Evolutionary conservation across 768 basidiomycete genomes (phyloP), one percentile per base, ranked within the genome.

Genomic region (Podaxis sp.): DNA sequence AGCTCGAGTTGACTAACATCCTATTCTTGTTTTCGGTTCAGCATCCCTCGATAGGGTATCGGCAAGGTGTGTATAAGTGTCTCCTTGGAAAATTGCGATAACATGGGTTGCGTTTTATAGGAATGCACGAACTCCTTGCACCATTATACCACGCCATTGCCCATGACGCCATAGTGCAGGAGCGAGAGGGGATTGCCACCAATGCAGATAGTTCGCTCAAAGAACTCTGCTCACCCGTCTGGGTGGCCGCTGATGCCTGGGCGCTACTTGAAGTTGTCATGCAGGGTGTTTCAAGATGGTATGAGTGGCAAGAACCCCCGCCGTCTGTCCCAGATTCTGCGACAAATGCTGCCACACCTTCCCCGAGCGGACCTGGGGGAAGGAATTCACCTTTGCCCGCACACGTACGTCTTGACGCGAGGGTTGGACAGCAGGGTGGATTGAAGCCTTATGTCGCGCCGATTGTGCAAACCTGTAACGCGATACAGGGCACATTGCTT

Each of bases 41-140:
- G 69, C 86, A 95, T 69, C 86, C 91, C 1, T 80, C 88, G 42
- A 84, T 96, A 21, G 94, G 95, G 21, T 99, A 99, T 70, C 85
- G 97, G 32, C 97, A 99, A 79, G 83, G 82, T 81, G 50, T 48
- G 55, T 52, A 18, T 35, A 9, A 7, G 11, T 27, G 23, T 16
- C 21, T 14, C 11, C 25, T 11, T 9, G 47, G 32, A 32, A 32
- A 25, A 5, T 27, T 23, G 25, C 11, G 18, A 11, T 23, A 48
- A 23, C 18, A 10, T 14, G 4, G 21, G 11, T 23, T 25, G 47
- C 13, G 18, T 11, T 27, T 38, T 56, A 61, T 48, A 83, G 96
- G 97, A 56, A 98, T 99, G 97, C 97, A 99, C 68, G 97, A 99
- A 69, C 76, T 98, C 7, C 82, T 98, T 21, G 97, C 95, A 3